Base-by-base conservation (phyloP, 2,329 filamentous ascomycete genomes). In the Boeremia exigua region DNA sequence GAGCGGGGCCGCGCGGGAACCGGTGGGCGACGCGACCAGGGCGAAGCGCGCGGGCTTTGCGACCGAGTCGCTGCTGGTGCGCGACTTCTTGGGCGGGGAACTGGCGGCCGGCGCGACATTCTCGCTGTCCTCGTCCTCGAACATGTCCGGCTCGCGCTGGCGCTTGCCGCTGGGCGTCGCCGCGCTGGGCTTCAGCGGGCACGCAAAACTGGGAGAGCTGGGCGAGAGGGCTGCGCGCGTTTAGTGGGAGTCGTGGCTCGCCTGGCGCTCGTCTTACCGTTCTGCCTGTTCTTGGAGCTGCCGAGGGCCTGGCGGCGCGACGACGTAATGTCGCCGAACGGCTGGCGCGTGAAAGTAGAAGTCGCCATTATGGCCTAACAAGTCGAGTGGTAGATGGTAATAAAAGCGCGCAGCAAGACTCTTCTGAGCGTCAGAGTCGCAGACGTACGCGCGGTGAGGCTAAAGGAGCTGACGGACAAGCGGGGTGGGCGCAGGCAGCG, bases 231-330 rank as follows among this genome's bases (percentile, higher is more conserved):
- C 66, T 77, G 52, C 47, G 51, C 47, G 50, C 51, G 65, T 66
- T 73, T 60, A 71, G 65, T 57, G 33, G 38, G 17, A 14, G 25
- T 15, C 47, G 48, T 37, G 28, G n/a, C 33, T 40, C 38, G 17
- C 27, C 38, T 14, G 37, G 25, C 36, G 34, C 19, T 44, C 23
- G 25, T 52, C 48, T 57, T 57, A 84, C 82, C 80, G 78, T 84
- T 84, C 69, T 93, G 90, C 75, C 87, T 82, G 75, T 93, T 93
- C 81, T 92, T 94, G 46, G 88, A 78, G 77, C 86, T 91, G 25
- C 87, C 88, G 67, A 94, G 80, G 61, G 81, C 86, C 75, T 91
- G 88, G 25, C 93, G 81, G 64, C 90, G 86, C 53, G 86, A 79
- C 65, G 82, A 82, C 71, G 90, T 86, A 50, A 93, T 81, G 44